Base-by-base conservation (phyloP, 2,329 filamentous ascomycete genomes). In the Monilinia aucupariae region DNA sequence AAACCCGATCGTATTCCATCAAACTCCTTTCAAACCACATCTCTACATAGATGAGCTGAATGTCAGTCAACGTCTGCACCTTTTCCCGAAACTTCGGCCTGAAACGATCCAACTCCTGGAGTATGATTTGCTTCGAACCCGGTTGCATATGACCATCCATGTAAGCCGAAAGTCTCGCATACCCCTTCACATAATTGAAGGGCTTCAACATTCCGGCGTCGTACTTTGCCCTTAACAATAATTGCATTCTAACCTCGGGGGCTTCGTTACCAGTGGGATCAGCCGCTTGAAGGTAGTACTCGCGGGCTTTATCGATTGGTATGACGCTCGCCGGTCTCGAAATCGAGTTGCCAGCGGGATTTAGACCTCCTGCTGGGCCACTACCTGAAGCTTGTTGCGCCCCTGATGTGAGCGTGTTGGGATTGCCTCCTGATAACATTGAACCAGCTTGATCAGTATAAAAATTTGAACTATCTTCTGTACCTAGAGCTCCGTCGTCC, bases 21-120 rank as follows among this genome's bases (percentile, higher is more conserved):
- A 99, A 78, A 67, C 90, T 94, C 71, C 89, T 86, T 76, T 99
- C 94, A 73, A 99, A 97, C 93, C 94, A 97, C 91, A 97, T 97
- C 77, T 99, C 94, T 13, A 97, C 93, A 64, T 92, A 86, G 34
- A 97, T 88, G 32, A 99, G 84, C 76, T 99, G 91, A 74, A 97
- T 90, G 76, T 99, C 94, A 2, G 91, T 97, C 73, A 97, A 80
- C 41, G 83, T 87, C 68, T 97, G 92, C 74, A 96, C 93, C 77
- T 96, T 92, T 76, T 97, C 93, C 66, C 94, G 85, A 73, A 99
- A 99, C 73, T 96, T 96, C 20, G 94, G 94, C 52, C 94, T 83
- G 77, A 99, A 99, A 63, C 90, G 88, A 75, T 96, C 91, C 50
- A 99, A 83, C 72, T 96, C 93, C 65, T 91, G 86, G 51, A 96